These are phyloP conservation scores for Acorus calamus DNA, from an alignment of 106 monocot genomes.

Conservation along the genomic window DNA sequence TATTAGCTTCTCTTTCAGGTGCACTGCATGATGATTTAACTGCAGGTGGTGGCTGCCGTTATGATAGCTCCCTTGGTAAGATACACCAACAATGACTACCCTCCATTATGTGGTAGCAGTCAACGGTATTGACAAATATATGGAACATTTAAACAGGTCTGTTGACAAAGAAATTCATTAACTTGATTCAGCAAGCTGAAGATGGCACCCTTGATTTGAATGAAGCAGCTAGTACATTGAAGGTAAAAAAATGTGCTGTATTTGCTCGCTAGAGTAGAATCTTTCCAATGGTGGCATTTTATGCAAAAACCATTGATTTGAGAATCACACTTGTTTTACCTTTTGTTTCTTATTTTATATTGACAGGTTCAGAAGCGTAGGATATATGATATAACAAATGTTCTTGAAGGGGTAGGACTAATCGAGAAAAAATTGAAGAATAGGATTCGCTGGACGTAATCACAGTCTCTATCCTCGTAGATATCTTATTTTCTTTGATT, in stretches of 20 bases:
- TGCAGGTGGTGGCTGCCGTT: slow-evolving; percentile 48
- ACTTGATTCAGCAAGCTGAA: slow-evolving; percentile 71
- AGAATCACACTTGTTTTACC: not conserved
- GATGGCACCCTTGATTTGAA: slow-evolving; percentile 98
- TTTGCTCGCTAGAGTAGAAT: not conserved
- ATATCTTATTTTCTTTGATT: not conserved
- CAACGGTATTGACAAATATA: not conserved
- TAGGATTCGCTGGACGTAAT: slow-evolving; percentile 84
- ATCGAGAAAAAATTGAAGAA: slow-evolving; percentile 94
- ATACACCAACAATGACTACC: not conserved
- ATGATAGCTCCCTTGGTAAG: slow-evolving; percentile 90
- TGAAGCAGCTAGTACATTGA: slow-evolving; percentile 71
- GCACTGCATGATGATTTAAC: slow-evolving; percentile 13
- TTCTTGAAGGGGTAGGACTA: slow-evolving; percentile 91
- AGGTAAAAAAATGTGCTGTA: slow-evolving; percentile 35
- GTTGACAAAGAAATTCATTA: slow-evolving; percentile 93
- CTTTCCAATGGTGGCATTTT: too few relatives aligned
- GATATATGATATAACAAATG: slow-evolving; percentile 99
- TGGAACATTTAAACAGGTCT: slow-evolving; percentile 38
- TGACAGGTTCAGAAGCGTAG: slow-evolving; percentile 89
- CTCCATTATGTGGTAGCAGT: not conserved
- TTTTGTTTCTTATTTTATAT: slow-evolving; percentile 6
- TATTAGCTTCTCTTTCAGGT: slow-evolving; percentile 20
- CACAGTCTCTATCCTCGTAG: not conserved
- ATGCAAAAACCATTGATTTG: too few relatives aligned